Evolutionary conservation across 2,329 filamentous ascomycete species (phyloP), one percentile per base, ranked within the genome.

Genomic region (Orbilia quercus): DNA sequence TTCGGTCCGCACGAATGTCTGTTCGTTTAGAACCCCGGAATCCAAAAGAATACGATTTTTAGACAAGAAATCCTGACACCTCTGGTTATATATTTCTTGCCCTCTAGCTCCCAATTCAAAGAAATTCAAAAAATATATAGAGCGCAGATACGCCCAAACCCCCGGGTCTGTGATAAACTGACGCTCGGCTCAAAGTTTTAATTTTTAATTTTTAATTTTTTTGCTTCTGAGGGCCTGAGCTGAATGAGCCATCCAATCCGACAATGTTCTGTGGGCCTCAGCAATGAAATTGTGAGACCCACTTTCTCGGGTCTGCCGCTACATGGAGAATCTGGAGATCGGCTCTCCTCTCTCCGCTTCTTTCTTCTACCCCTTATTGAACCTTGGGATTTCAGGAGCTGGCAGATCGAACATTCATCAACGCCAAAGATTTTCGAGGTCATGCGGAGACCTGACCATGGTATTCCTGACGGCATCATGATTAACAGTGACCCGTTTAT

Each of bases 11-110:
- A 72, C 51, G 60, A 47, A 16, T 36, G 55, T 44, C 50, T 36
- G 50, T 63, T 44, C 58, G 66, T 51, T 64, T 45, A 51, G 20
- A 54, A 72, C 66, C 66, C 66, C 66, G 53, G 66, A 66, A 66
- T 60, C 36, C 65, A 12, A 45, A 22, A 47, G 66, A 62, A 36
- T 31, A 51, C 16, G n/a, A 51, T 45, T 53, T 25, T n/a, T 23
- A 59, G 20, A 47, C 22, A 51, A 11, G 38, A 36, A 63, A 71
- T 55, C 66, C 50, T 44, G 66, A 71, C 58, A 71, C 50, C 23
- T 40, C 58, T 71, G 47, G 51, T 50, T 64, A 65, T 64, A 64
- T 65, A 65, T 57, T 36, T 55, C 62, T 44, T 67, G 7, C 34
- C 44, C n/a, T n/a, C n/a, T n/a, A n/a, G n/a, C n/a, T 34, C 22